A percentile compares a stretch with the other conserved stretches of the same genome.
These are phyloP conservation scores for Solanum aculeatissimum DNA, from an alignment of 305 asterid genomes.

Conservation along the genomic window DNA sequence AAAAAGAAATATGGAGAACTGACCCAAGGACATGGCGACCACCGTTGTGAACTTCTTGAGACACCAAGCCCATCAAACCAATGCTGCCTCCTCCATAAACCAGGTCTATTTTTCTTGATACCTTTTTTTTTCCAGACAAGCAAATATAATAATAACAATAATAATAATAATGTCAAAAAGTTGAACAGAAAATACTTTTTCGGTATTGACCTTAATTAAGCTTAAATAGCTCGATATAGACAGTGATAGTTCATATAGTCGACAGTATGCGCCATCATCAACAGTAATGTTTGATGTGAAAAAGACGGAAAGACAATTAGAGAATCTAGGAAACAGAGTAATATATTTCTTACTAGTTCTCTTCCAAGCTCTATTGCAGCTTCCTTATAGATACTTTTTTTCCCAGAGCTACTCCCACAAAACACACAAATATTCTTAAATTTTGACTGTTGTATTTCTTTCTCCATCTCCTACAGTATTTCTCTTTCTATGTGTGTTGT, in stretches of 20 bases:
- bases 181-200: neutral
- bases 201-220: neutral
- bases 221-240: neutral
- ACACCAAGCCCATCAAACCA: constrained; percentile 29
- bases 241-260: neutral
- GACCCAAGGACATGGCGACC: constrained; percentile 35
- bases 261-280: neutral
- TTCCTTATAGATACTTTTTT: constrained; percentile 24
- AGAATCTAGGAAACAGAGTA: neutral
- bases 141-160: neutral
- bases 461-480: neutral
- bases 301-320: neutral
- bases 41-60: constrained; percentile 19
- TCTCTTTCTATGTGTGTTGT: neutral
- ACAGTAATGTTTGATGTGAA: neutral
- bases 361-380: constrained; percentile 28
- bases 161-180: neutral
- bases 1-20: neutral
- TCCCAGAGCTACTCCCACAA: constrained; percentile 40
- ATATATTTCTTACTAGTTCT: constrained; percentile 22
- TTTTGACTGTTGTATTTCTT: constrained; percentile 14
- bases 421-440: constrained; percentile 35
- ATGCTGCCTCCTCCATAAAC: constrained; percentile 33
- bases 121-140: neutral
- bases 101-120: constrained; percentile 19